Evolutionary conservation across 1,284 basidiomycete genomes (phyloP), one percentile per base, ranked within the genome.

Genomic region (Ganoderma lucidum): DNA sequence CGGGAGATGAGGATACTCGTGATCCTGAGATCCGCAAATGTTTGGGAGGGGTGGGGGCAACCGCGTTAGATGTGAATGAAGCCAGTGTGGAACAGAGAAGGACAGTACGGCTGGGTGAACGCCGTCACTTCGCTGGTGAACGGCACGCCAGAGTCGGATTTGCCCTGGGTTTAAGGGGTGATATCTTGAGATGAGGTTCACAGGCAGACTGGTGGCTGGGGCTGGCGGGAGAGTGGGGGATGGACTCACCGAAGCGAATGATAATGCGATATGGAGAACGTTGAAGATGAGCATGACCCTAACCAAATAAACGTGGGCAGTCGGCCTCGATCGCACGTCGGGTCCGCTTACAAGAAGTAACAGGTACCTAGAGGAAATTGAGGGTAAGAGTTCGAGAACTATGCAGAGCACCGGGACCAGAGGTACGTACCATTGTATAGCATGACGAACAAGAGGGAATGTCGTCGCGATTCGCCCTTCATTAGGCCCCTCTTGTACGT

Each of bases 201-300:
- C 28, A 30, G 0, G 15, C 1, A 14, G 30, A 6, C 4, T 15
- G 10, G 45, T 55, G 2, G 15, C 6, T 17, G 10, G 28, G 2
- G 15, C 6, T 17, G 10, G 28, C 10, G 8, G 35, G 35, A 14
- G 1, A 28, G 14, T 6, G 12, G 30, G 8, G 28, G 15, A 23
- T 23, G 23, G 23, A 23, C 53, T 15, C 53, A 55, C 53, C 12
- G 23, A 28, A 30, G 53, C 14, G 28, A 55, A 55, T 15, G 53
- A 32, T 28, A 55, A 8, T 17, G 53, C 28, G 5, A 55, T 55
- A 28, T 55, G 53, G 28, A 55, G 53, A 32, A 55, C 15, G 28
- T 55, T 55, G 28, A 32, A 17, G 30, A 55, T 28, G 53, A 55
- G 53, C 14, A 55, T 55, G 28, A 55, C 53, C 53, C 53, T 55